These are phyloP conservation scores for Boletus mariae DNA, from an alignment of 1,284 basidiomycete genomes.

Conservation along the genomic window DNA sequence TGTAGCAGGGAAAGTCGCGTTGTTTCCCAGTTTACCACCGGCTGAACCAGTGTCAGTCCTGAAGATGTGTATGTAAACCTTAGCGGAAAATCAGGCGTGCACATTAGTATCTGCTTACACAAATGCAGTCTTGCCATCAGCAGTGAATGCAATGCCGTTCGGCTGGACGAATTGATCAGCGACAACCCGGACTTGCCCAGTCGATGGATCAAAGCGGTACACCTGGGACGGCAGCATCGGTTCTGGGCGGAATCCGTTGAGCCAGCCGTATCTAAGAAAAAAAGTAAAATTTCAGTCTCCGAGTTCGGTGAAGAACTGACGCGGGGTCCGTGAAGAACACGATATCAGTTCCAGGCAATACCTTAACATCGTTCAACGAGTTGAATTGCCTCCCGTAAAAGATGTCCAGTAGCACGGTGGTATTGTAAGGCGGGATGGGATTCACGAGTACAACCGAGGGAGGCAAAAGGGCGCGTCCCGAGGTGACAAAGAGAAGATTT, in stretches of 20 bases:
- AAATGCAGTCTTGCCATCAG: conserved; percentile 63
- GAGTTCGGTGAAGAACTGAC: conserved; percentile 36
- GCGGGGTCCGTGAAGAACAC: conserved; percentile 59
- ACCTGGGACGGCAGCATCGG: conserved; percentile 70
- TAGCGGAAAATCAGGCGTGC: not conserved
- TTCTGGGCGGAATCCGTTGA: conserved; percentile 60
- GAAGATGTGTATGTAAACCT: conserved; percentile 1
- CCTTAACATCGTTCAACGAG: conserved; percentile 74
- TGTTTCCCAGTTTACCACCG: conserved; percentile 49
- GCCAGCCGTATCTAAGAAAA: conserved; percentile 52
- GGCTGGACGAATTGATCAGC: conserved; percentile 63
- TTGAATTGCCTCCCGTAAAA: conserved; percentile 78
- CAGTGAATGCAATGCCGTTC: conserved; percentile 69
- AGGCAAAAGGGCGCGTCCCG: conserved; percentile 62
- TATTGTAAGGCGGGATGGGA: conserved; percentile 57
- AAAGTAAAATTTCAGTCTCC: not conserved
- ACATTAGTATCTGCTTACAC: conserved; percentile 43
- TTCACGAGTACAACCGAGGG: conserved; percentile 65
- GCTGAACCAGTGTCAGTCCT: conserved; percentile 54
- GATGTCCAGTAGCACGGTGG: conserved; percentile 65
- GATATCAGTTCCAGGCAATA: conserved; percentile 63
- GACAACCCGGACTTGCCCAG: conserved; percentile 61
- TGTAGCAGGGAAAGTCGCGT: conserved; percentile 63
- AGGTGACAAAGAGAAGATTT: conserved; percentile 61
- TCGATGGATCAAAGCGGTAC: conserved; percentile 66